Evolutionary conservation across 1,284 basidiomycete genomes (phyloP), one percentile per base, ranked within the genome.

Genomic region (Cryptococcus hybrid): DNA sequence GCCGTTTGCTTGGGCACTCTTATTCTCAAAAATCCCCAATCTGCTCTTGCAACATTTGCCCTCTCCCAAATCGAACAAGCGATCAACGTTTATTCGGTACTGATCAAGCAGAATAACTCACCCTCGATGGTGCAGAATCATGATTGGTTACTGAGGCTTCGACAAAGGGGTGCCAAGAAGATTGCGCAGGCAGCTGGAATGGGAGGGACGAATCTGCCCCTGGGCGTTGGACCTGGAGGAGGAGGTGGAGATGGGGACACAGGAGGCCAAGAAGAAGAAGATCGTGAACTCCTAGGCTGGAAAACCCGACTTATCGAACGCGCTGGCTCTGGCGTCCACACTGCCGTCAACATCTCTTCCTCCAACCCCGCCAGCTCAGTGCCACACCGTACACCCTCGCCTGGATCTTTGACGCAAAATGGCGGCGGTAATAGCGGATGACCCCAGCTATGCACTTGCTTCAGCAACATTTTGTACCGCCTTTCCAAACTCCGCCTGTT

Each of bases 1-100:
- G 70, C 69, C 5, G 66, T 70, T 6, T 70, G 69, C 47, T 57
- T 69, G 8, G 67, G 66, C 8, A 67, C 67, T 11, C 54, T 69
- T 15, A 58, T 67, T 42, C 61, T 72, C 11, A 60, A 59, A 6
- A 64, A 47, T 39, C 70, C 70, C 5, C 56, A 53, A 4, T 67
- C 61, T 30, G 55, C 60, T 7, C 58, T 72, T 5, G 59, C 67
- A 9, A 38, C 57, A 4, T 66, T 67, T 43, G 65, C 63, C 18
- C 49, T 68, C 9, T 56, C 53, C 11, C 65, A 68, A 47, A 62
- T 72, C 45, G 61, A 68, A 43, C 59, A 55, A 45, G 60, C 63
- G 1, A 67, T 66, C 42, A 49, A 51, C 4, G 57, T 67, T 7
- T 72, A 67, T 52, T 61, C 65, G 1, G 42, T 52, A 15, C 51